Evolutionary conservation across 805 yeast species (phyloP), one percentile per base, ranked within the genome.

Genomic region (Schwanniomyces sp.): DNA sequence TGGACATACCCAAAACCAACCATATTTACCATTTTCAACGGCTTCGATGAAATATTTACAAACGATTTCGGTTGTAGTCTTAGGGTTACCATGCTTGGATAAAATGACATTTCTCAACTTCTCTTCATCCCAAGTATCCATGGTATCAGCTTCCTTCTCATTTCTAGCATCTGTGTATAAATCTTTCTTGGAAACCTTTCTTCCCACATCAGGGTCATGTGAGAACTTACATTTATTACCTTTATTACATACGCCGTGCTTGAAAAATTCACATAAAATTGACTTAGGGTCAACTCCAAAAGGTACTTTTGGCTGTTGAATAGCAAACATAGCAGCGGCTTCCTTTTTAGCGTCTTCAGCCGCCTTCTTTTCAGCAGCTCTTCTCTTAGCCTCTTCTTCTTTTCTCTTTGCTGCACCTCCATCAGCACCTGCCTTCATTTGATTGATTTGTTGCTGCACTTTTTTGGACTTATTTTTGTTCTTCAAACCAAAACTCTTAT

Each of bases 1-100:
- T 25, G 99, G 99, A 75, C 99, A 94, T 17, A 80, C 78, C 99
- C 99, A 94, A 70, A 94, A 91, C 99, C 99, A 94, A 62, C 99
- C 99, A 65, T 94, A 94, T 64, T 92, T 92, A 49, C 92, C 94
- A 62, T 91, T 90, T 64, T 94, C 99, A 48, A 94, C 97, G 0
- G 99, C 98, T 50, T 91, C 96, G 55, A 94, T 88, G 72, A 94
- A 95, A 69, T 68, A 82, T 67, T 91, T 94, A 80, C 99, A 94
- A 42, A 94, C 88, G 56, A 81, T 94, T 54, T 92, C 97, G 0
- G 99, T 94, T 11, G 97, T 91, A 9, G 97, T 90, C 66, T 84
- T 84, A 46, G 86, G 91, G 66, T 94, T 94, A 44, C 99, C 98
- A 59, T 91, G 97, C 71, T 94, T 94, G 45, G 97, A 90, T 54